Conservation (phyloP, 2,329 filamentous ascomycete species). For the Aspergillus tamarii region DNA sequence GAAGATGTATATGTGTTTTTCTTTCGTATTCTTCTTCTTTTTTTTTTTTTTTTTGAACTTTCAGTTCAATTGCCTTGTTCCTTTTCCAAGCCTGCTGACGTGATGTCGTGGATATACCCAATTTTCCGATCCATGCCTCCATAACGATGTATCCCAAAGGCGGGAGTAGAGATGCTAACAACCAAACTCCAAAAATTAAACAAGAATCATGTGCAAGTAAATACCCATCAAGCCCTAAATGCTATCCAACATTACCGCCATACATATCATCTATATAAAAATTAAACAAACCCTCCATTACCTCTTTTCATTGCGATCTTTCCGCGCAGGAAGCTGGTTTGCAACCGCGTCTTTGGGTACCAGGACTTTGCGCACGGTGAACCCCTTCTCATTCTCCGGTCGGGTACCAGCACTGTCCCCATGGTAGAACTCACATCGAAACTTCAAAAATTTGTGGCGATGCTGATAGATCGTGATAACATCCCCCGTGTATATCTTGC, state of each 20-base stretch:
- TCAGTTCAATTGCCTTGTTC: neutral
- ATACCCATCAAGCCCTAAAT: neutral
- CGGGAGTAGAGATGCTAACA: neutral
- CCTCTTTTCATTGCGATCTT: constrained; percentile 21
- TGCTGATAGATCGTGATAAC: constrained; percentile 70
- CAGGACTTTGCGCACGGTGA: constrained; percentile 43
- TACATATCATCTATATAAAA: neutral
- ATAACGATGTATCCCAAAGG: neutral
- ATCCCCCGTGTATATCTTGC: constrained; percentile 76
- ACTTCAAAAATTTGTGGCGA: constrained; percentile 43
- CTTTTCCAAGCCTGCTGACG: neutral
- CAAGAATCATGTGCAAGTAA: neutral
- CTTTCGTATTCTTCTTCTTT: neutral
- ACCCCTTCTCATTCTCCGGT: constrained; percentile 46
- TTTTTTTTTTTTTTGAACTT: neutral
- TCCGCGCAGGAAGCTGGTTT: constrained; percentile 31
- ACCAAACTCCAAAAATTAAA: constrained; percentile 1
- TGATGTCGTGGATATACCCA: neutral
- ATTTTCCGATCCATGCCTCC: neutral
- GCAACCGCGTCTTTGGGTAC: constrained; percentile 31
- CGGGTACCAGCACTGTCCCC: constrained; percentile 47
- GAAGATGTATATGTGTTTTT: neutral
- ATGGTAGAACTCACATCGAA: constrained; percentile 51
- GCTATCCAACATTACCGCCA: neutral
- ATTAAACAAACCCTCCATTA: neutral